phyloP scores from a whole-genome alignment of 257 asterid species.

The Nyctanthes arbortristis region DNA sequence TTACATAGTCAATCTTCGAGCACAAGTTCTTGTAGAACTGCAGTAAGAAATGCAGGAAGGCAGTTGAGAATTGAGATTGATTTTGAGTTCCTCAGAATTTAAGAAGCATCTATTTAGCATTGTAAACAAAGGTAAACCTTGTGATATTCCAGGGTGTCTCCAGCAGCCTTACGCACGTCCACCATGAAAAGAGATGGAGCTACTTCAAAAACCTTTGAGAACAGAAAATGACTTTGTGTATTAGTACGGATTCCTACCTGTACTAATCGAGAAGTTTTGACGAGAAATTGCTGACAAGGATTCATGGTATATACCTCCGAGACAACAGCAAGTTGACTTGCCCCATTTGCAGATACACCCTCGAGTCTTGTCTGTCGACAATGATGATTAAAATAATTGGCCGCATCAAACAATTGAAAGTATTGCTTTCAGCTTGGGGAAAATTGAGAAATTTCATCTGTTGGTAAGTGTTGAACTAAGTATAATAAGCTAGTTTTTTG shows the following conservation, averaged over 20 bases:
- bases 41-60: constrained; percentile 29
- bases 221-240: neutral
- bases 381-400: constrained; percentile 25
- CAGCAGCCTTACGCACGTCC: constrained; percentile 92
- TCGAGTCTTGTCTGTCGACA: constrained; percentile 82
- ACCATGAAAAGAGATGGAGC: constrained; percentile 95
- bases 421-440: neutral
- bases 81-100: neutral
- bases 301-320: constrained; percentile 65
- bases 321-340: constrained; percentile 82
- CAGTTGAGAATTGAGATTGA: neutral
- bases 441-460: neutral
- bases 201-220: constrained; percentile 72
- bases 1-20: constrained; percentile 44
- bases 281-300: constrained; percentile 5
- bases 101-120: neutral
- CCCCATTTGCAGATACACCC: constrained; percentile 67
- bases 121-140: constrained; percentile 46
- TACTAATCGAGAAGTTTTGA: constrained; percentile 10
- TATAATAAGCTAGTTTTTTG: too few species aligned
- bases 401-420: neutral
- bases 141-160: constrained; percentile 91
- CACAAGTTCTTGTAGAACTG: constrained; percentile 91
- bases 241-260: neutral
- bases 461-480: too few species aligned